These are phyloP conservation scores for Cutaneotrichosporon cutaneum DNA, from an alignment of 1,284 basidiomycete genomes.

Conservation along the genomic window DNA sequence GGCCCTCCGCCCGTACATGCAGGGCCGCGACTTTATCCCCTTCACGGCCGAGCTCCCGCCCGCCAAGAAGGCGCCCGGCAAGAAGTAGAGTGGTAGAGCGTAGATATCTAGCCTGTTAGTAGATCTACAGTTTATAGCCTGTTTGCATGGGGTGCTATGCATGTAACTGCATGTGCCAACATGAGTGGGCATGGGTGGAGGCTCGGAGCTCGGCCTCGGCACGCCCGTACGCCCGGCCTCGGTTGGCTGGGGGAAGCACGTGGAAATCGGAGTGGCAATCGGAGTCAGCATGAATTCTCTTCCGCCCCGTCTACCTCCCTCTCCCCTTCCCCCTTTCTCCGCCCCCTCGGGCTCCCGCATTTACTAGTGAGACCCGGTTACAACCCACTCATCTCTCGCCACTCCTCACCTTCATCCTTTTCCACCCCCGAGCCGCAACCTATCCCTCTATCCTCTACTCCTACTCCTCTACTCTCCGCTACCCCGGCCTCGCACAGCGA, in stretches of 20 bases:
- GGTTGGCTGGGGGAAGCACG: not conserved
- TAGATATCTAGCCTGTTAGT: not conserved
- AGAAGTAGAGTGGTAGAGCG: constrained; percentile 30
- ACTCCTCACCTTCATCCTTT: constrained; percentile 2
- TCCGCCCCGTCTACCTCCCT: not conserved
- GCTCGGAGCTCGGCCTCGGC: constrained; percentile 4
- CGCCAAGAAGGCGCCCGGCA: constrained; percentile 37
- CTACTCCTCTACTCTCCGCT: not conserved
- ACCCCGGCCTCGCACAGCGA: no score
- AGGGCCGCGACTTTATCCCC: constrained; percentile 88
- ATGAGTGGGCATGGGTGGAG: not conserved
- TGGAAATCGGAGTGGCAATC: not conserved
- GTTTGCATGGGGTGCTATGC: not conserved
- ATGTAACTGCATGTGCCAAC: not conserved
- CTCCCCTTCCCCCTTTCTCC: no score
- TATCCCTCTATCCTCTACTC: not conserved
- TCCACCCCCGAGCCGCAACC: not conserved
- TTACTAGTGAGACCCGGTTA: not conserved
- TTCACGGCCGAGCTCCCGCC: constrained; percentile 56
- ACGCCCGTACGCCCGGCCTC: not conserved
- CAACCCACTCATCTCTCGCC: constrained; percentile 3
- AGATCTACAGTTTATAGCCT: constrained; percentile 2
- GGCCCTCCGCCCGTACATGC: constrained; percentile 89
- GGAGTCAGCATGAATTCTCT: not conserved
- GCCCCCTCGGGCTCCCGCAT: not conserved